Evolutionary conservation across 306 rosid genomes (phyloP).

Genomic region (Cicer arietinum): DNA sequence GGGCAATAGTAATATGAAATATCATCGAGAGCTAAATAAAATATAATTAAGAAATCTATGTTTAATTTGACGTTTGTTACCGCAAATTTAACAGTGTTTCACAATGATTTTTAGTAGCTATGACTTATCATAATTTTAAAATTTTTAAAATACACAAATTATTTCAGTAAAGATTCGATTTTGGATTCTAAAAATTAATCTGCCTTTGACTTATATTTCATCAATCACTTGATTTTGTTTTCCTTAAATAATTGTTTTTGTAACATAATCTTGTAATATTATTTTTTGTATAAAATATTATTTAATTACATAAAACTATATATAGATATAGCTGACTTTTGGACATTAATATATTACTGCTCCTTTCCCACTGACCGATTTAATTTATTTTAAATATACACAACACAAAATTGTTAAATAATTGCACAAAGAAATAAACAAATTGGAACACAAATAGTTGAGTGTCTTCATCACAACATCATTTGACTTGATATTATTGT

Average conservation of each 20-base stretch:
- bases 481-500: neutral
- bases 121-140: too few relatives aligned
- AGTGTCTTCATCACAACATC: neutral
- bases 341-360: neutral
- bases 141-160: too few relatives aligned
- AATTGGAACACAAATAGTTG: neutral
- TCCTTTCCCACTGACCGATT: neutral
- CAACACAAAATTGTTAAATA: neutral
- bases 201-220: too few relatives aligned
- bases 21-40: too few relatives aligned
- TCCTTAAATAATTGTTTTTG: neutral
- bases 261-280: neutral
- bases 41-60: too few relatives aligned
- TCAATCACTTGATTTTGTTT: neutral
- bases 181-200: too few relatives aligned
- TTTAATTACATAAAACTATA: neutral
- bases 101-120: too few relatives aligned
- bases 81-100: too few relatives aligned
- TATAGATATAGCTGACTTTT: conserved; percentile 51
- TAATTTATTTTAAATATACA: neutral
- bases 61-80: too few relatives aligned
- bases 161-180: too few relatives aligned
- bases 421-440: neutral
- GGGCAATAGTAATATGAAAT: too few relatives aligned
- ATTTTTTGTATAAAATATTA: neutral